Base-by-base conservation (phyloP, 2,329 filamentous ascomycete species). In the Diaporthe citri region DNA sequence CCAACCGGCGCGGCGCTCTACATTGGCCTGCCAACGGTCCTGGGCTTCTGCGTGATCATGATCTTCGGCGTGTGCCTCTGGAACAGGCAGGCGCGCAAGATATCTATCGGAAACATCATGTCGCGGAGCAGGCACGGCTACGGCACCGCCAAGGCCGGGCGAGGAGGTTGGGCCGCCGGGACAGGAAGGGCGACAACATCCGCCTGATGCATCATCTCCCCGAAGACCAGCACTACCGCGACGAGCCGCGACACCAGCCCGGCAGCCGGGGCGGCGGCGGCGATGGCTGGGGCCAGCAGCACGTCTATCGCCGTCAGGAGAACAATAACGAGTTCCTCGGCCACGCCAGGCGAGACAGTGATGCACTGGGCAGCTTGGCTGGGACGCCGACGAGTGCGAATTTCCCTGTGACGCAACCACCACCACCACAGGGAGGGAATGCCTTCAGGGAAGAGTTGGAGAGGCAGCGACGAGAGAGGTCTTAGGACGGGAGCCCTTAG, bases 11-110 rank as follows among this genome's bases (percentile, higher is more conserved):
- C 83, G 13, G 87, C 86, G 39, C 82, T 91, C 59, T 85, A 85
- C 79, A 89, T 92, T 77, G 89, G 86, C 20, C 83, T 91, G 8
- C 89, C 90, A 25, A 82, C 84, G 72, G 82, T 88, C 28, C 81
- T 89, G n/a, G 87, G 86, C 67, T 83, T 87, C 79, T 82, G 89
- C 72, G 64, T 84, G 56, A 75, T 90, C 66, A 83, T 88, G 77
- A 75, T 90, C 78, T 57, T 92, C 83, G 85, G 92, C 82, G 80
- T 91, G 82, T 86, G 88, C 83, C 72, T 92, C 85, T 90, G 86
- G 85, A 89, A 90, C 82, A 84, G 86, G 72, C 85, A 87, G 78
- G 82, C 84, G n/a, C 86, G 89, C 73, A 80, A 80, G 75, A 89
- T 91, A 75, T 82, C 83, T 6, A 79, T 91, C 62, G 88, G 87